Base-by-base conservation (phyloP, 176 grass and related monocot genomes). In the Oryza australiensis region DNA sequence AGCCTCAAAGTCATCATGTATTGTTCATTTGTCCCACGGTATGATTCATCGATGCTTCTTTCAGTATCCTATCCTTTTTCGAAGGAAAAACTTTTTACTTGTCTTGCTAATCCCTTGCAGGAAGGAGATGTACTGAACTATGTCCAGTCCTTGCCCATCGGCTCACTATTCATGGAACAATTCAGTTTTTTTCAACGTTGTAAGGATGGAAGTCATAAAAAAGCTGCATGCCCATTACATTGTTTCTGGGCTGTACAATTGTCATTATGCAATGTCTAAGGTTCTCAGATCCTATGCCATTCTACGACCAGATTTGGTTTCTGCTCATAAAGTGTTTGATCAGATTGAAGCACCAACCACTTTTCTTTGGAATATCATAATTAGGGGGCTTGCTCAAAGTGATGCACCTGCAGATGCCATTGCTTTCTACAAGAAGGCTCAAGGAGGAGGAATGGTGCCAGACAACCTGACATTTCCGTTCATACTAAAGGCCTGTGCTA, bases 391-490 rank as follows among this genome's bases (percentile, higher is more conserved):
- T 51, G 88, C 83, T 38, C 85, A 81, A 41, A 90, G 79, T 38
- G 30, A 85, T 73, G 72, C 66, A 18, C 91, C 86, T 43, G 64
- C 75, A 73, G 84, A 80, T 65, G 88, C 77, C 20, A 55, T 91
- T 51, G 5, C 48, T 74, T 93, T 89, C 69, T 89, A 86, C 68
- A 81, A 82, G 1, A 84, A 79, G 40, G 82, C 87, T 83, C 74
- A 55, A 26, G 77, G 59, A 63, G 13, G 83, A 66, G 75, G 88
- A 33, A 40, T 92, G 65, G 27, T 53, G 43, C 82, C 73, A 34
- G 73, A 88, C 55, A 87, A 95, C 66, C 40, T 84, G 72, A 90
- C 84, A 45, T 95, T 89, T 48, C 85, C 90, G 2, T 91, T 80
- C 0, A 43, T 87, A 46, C 55, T 86, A 12, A 84, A 92, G 62